These are phyloP conservation scores for Trichoderma atroviride DNA, from an alignment of 2,329 filamentous ascomycete species.

Conservation along the genomic window DNA sequence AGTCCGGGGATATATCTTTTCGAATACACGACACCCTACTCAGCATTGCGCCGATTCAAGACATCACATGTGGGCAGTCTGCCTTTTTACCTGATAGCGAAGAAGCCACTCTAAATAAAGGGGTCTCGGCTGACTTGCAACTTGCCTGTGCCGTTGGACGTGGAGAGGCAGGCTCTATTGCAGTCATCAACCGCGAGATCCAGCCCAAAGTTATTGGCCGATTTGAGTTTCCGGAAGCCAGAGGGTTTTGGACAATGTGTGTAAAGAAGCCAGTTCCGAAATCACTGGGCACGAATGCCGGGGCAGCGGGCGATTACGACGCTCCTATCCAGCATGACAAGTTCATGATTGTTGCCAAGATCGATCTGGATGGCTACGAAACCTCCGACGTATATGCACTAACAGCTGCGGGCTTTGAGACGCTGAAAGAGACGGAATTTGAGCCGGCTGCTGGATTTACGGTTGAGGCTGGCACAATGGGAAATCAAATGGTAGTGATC, in stretches of 20 bases:
- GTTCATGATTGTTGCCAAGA: constrained; percentile 82
- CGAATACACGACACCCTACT: constrained; percentile 74
- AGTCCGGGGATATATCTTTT: constrained; percentile 70
- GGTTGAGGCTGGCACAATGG: constrained; percentile 81
- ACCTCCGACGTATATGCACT: constrained; percentile 78
- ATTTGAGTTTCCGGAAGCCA: constrained; percentile 72
- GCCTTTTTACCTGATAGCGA: constrained; percentile 48
- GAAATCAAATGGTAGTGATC: constrained; percentile 77
- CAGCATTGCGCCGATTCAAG: constrained; percentile 78
- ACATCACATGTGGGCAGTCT: constrained; percentile 69
- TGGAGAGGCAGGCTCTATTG: constrained; percentile 69
- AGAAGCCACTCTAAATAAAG: constrained; percentile 46
- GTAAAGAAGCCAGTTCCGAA: constrained; percentile 69
- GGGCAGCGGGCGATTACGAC: constrained; percentile 58
- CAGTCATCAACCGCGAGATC: constrained; percentile 76
- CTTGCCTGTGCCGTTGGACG: constrained; percentile 64
- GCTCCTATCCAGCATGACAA: constrained; percentile 68
- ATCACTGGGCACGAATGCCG: constrained; percentile 53
- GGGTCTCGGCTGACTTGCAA: constrained; percentile 59
- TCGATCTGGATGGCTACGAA: constrained; percentile 68
- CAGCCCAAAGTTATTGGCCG: constrained; percentile 71
- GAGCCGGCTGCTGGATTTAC: constrained; percentile 87
- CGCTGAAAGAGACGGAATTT: constrained; percentile 82
- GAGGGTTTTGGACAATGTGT: constrained; percentile 79
- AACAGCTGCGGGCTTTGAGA: constrained; percentile 72